Evolutionary conservation across 371 early-diverging fungal species (phyloP), one percentile per base, ranked within the genome.

Genomic region (Lichtheimia ramosa): DNA sequence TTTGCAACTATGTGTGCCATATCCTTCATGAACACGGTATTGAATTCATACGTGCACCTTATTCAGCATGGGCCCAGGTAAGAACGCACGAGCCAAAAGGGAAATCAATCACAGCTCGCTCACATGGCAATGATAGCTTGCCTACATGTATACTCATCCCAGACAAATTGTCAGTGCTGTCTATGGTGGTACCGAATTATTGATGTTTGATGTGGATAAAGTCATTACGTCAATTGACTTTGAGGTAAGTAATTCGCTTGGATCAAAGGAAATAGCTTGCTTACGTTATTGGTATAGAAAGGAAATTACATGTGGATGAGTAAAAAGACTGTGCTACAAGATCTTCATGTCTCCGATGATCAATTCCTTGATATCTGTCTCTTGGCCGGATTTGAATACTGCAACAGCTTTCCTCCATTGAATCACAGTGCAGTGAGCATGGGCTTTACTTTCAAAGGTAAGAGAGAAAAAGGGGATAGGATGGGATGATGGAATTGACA

Each of bases 341-440:
- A 87, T 58, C 65, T 93, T 51, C 79, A 81, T 43, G 70, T 94
- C 21, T 69, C 81, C 2, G 77, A 82, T 34, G 92, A 93, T 18
- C 94, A 92, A 56, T 87, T 93, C 58, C 61, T 93, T 52, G 94
- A 94, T 66, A 79, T 88, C 41, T 92, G 92, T 72, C 84, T 94
- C 46, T 69, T 94, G 49, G 89, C 92, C 8, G 94, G 94, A 21
- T 89, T 83, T 51, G 91, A 92, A 52, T 86, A 88, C 65, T 85
- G 85, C 59, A 77, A 81, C 23, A 89, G 87, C 3, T 92, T 92
- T 62, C 91, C 91, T 40, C 84, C 90, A 28, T 76, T 93, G 56
- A 71, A 71, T 48, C 76, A 71, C 39, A 75, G 79, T 6, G 63
- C 63, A 15, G 70, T 79, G 39, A 46, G 21, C 16, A 46, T 46